Evolutionary conservation across 2,329 filamentous ascomycete genomes (phyloP).

Genomic region (Clarireedia paspali): DNA sequence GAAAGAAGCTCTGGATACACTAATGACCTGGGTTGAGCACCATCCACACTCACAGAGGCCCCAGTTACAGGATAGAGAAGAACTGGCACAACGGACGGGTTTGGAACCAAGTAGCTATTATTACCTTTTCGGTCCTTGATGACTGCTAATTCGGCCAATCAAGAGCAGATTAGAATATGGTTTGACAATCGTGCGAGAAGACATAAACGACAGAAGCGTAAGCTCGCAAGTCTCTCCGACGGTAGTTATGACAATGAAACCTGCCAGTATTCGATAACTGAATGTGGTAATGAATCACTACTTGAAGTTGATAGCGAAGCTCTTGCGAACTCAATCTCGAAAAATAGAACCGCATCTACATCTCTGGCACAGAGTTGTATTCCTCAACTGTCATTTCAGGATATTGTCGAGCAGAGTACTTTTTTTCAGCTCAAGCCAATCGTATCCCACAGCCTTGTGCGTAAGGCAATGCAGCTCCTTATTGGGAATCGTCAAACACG

Average conservation of each 20-base stretch:
- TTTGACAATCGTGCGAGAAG: not conserved
- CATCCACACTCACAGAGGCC: not conserved
- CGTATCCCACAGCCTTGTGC: too few species aligned
- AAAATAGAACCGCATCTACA: not conserved
- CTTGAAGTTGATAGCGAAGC: not conserved
- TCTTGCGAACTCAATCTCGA: not conserved
- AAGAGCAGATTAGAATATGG: not conserved
- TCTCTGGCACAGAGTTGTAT: too few species aligned
- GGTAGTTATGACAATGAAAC: not conserved
- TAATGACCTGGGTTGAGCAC: not conserved
- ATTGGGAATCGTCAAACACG: constrained; percentile 8
- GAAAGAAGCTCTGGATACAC: not conserved
- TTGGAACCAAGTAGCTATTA: not conserved
- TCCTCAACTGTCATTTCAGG: too few species aligned
- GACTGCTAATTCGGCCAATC: not conserved
- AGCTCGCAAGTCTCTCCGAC: not conserved
- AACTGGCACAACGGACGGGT: not conserved
- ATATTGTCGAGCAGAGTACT: too few species aligned
- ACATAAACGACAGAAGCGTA: too few species aligned
- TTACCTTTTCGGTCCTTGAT: not conserved
- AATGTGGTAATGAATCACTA: not conserved
- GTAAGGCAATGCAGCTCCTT: constrained; percentile 10
- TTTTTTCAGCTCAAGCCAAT: too few species aligned
- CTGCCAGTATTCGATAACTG: not conserved
- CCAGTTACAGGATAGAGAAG: not conserved